Conservation (phyloP, 2,329 filamentous ascomycete genomes). For the Colletotrichum magnum region DNA sequence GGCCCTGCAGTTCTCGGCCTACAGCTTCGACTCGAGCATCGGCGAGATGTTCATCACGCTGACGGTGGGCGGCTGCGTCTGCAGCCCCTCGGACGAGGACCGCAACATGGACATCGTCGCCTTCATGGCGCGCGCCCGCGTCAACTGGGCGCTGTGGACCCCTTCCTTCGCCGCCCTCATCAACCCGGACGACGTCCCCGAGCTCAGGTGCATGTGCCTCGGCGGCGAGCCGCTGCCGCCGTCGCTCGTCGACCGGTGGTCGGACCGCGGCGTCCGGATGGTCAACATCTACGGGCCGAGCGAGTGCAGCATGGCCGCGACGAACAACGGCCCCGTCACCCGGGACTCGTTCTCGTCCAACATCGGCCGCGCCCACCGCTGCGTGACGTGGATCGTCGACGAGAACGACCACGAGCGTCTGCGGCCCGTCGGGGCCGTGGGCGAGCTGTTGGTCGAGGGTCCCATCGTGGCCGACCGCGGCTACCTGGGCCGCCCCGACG, state of each 20-base stretch:
- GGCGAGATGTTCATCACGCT: conserved; percentile 67
- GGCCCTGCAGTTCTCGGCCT: conserved; percentile 62
- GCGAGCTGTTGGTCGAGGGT: conserved; percentile 44
- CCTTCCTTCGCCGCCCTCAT: conserved; percentile 38
- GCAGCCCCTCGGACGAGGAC: conserved; percentile 21
- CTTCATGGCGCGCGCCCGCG: conserved; percentile 38
- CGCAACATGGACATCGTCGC: conserved; percentile 41
- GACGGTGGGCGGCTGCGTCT: conserved; percentile 68
- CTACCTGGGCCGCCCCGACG: neutral
- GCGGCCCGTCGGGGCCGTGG: conserved; percentile 41
- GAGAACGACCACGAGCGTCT: conserved; percentile 39
- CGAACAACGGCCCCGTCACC: conserved; percentile 21
- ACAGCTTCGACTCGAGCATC: conserved; percentile 66
- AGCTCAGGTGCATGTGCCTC: conserved; percentile 33
- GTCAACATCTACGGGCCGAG: conserved; percentile 25
- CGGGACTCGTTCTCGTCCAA: conserved; percentile 11
- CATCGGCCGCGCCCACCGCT: conserved; percentile 43
- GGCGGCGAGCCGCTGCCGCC: conserved; percentile 42
- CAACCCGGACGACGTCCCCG: conserved; percentile 35
- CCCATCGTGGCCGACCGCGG: conserved; percentile 13
- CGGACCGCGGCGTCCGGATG: neutral
- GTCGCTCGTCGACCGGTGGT: conserved; percentile 39
- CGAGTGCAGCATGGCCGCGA: conserved; percentile 18
- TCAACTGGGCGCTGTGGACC: conserved; percentile 40
- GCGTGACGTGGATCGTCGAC: conserved; percentile 43